Percentiles rank a stretch among this genome's conserved stretches.
Conservation (phyloP, 345 rosid species). For the Syzygium aromaticum region DNA sequence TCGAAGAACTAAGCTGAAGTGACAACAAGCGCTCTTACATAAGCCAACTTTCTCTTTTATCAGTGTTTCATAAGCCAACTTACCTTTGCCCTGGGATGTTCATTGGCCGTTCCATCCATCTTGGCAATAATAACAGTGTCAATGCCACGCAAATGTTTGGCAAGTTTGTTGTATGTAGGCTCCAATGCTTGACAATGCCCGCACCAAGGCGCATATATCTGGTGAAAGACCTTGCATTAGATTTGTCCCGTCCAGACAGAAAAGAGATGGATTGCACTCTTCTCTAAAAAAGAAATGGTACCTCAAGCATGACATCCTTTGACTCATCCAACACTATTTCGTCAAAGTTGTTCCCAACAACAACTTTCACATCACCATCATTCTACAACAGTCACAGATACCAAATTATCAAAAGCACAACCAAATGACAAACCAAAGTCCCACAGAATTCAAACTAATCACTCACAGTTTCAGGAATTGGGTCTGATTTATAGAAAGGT, state of each 20-base stretch:
- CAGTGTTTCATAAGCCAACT: neutral
- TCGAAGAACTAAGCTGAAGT: neutral
- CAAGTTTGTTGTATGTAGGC: constrained; percentile 91
- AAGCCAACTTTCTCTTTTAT: neutral
- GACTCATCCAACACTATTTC: constrained; percentile 90
- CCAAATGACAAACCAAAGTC: neutral
- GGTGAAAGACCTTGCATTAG: constrained; percentile 3
- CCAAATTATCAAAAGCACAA: constrained; percentile 2
- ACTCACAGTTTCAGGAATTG: constrained; percentile 83
- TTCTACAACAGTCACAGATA: constrained; percentile 35
- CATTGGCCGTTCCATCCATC: constrained; percentile 99
- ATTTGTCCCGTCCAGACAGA: neutral
- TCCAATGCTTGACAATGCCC: constrained; percentile 98
- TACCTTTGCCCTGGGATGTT: constrained; percentile 99
- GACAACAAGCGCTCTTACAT: neutral
- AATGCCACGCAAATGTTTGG: constrained; percentile 66
- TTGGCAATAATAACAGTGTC: constrained; percentile 87
- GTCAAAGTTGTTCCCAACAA: constrained; percentile 89
- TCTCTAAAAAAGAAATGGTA: constrained; percentile 9
- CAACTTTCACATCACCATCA: constrained; percentile 91
- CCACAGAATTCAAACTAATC: neutral
- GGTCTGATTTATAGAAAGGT: constrained; percentile 92
- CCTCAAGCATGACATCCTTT: constrained; percentile 98
- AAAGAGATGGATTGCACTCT: neutral
- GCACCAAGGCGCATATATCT: constrained; percentile 99